Evolutionary conservation across 2,329 filamentous ascomycete species (phyloP).

Genomic region (Eutypella sp.): DNA sequence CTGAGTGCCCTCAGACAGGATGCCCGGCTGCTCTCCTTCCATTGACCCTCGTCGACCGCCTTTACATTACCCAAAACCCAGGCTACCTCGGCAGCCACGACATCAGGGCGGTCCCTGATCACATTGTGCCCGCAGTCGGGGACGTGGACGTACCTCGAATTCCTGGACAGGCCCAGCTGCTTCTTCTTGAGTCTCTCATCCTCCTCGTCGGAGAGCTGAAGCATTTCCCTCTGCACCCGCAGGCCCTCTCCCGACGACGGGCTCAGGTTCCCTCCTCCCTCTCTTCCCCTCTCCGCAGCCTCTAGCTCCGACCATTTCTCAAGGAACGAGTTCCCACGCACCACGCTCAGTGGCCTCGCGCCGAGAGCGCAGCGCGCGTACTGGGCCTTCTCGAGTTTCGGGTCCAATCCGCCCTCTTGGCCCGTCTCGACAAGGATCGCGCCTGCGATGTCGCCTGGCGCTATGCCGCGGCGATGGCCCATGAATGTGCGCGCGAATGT

Average conservation of each 20-base stretch:
- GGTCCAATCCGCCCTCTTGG: conserved; percentile 23
- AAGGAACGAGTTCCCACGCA: conserved; percentile 20
- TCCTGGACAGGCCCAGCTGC: conserved; percentile 18
- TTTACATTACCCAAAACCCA: conserved; percentile 20
- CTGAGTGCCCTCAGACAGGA: no score
- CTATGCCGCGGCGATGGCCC: conserved; percentile 3
- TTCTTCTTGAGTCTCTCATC: conserved; percentile 23
- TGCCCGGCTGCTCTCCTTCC: no score
- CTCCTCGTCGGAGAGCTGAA: conserved; percentile 15
- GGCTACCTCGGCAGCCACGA: conserved; percentile 18
- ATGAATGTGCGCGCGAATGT: conserved; percentile 23
- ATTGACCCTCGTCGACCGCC: not conserved
- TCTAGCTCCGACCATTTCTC: conserved; percentile 15
- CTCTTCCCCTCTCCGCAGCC: conserved; percentile 5
- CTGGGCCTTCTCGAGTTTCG: conserved; percentile 15
- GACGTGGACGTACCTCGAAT: conserved; percentile 15
- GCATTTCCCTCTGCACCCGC: conserved; percentile 12
- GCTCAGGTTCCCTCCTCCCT: not conserved
- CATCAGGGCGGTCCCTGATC: conserved; percentile 19
- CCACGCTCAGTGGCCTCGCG: conserved; percentile 18
- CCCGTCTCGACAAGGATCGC: conserved; percentile 26
- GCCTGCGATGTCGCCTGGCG: conserved; percentile 11
- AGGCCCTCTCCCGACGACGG: conserved; percentile 1
- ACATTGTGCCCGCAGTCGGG: conserved; percentile 24
- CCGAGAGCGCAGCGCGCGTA: conserved; percentile 13